A percentile compares a stretch with the other conserved stretches of the same genome.
phyloP scores from a whole-genome alignment of 1,139 yeast genomes.

The Debaryomycetaceae sp. region DNA sequence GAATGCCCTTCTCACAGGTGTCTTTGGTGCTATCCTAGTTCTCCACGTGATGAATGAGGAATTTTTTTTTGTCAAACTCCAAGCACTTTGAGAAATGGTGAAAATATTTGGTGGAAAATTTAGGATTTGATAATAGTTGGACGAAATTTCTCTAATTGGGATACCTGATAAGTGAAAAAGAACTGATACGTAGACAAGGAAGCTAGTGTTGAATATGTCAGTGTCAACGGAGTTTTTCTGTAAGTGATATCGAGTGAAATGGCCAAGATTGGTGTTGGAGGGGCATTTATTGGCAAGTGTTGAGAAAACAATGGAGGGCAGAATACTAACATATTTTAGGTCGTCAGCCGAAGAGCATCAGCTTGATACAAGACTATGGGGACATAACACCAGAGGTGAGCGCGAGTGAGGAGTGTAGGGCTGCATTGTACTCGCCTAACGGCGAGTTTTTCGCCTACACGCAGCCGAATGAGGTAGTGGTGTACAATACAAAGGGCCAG shows the following conservation, averaged over 20 bases:
- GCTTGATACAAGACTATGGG: slow-evolving; percentile 51
- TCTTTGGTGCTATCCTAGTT: background rate
- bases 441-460: slow-evolving; percentile 59
- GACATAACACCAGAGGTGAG: slow-evolving; percentile 32
- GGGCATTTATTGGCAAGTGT: background rate
- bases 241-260: slow-evolving; percentile 20
- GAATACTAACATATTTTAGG: slow-evolving; percentile 28
- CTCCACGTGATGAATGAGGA: background rate
- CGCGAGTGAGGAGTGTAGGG: slow-evolving; percentile 40
- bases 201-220: slow-evolving; percentile 21
- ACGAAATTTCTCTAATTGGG: background rate
- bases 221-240: slow-evolving; percentile 41
- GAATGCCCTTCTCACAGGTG: background rate
- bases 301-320: background rate
- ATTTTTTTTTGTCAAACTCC: background rate
- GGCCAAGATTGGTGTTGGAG: background rate
- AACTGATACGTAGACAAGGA: background rate
- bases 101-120: background rate
- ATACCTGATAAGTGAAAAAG: background rate
- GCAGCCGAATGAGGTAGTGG: slow-evolving; percentile 52
- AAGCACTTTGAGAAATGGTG: background rate
- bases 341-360: slow-evolving; percentile 62
- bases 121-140: background rate
- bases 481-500: slow-evolving; percentile 50
- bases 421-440: slow-evolving; percentile 48